Percentiles rank a stretch among this genome's conserved stretches.
These are phyloP conservation scores for Fraxinus sp. DNA, from an alignment of 305 asterid species.

Conservation along the genomic window DNA sequence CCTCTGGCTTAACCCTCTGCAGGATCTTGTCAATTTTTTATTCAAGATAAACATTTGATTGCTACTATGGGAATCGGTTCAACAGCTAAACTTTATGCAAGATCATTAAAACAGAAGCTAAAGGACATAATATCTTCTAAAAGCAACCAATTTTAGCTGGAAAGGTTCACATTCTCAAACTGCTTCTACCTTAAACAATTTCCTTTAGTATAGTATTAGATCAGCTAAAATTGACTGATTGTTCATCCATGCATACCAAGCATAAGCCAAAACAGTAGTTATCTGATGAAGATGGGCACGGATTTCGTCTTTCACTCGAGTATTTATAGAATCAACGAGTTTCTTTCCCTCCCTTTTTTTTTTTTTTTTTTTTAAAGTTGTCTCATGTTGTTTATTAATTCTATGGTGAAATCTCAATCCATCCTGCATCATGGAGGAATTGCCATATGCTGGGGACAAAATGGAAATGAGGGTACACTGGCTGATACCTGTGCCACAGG, in stretches of 20 bases:
- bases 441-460: not conserved
- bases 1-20: not conserved
- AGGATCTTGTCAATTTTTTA: too few species aligned
- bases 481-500: not conserved
- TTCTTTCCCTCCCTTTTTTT: too few species aligned
- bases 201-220: not conserved
- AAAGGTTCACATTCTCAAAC: not conserved
- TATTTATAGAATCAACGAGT: not conserved
- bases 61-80: constrained; percentile 3
- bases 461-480: constrained; percentile 3
- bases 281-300: not conserved
- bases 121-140: constrained; percentile 7
- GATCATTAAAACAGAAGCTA: constrained; percentile 4
- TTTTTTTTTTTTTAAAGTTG: too few species aligned
- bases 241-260: constrained; percentile 20
- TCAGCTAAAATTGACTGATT: constrained; percentile 4
- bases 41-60: constrained; percentile 12
- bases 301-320: not conserved
- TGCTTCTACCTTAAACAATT: constrained; percentile 12
- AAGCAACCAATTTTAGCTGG: not conserved
- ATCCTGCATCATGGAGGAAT: not conserved
- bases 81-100: not conserved
- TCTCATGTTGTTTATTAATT: too few species aligned
- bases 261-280: constrained; percentile 25
- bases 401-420: too few species aligned